A percentile compares a stretch with the other conserved stretches of the same genome.
Conservation (phyloP, 2,329 filamentous ascomycete species). For the Fusarium lateritium region DNA sequence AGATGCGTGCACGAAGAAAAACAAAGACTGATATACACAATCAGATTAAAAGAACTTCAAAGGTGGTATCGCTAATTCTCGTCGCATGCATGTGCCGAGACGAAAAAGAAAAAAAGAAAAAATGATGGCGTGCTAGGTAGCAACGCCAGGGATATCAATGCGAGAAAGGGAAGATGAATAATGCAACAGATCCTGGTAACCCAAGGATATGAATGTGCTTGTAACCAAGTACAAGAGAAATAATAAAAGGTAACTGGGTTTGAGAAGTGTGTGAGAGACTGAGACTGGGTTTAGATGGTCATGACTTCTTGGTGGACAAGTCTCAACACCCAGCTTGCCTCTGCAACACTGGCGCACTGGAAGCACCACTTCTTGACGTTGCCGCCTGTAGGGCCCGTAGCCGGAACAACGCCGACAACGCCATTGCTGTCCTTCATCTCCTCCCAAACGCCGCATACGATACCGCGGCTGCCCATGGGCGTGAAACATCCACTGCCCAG, state of each 20-base stretch:
- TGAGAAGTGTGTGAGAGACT: neutral
- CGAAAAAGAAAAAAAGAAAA: slow-evolving; percentile 12
- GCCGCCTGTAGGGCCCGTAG: slow-evolving; percentile 66
- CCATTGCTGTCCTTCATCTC: slow-evolving; percentile 76
- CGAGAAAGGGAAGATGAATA: slow-evolving; percentile 17
- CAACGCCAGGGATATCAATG: slow-evolving; percentile 48
- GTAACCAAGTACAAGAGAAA: slow-evolving; percentile 24
- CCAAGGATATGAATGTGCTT: slow-evolving; percentile 16
- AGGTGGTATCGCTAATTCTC: slow-evolving; percentile 42
- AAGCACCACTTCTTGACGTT: slow-evolving; percentile 76
- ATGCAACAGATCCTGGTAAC: slow-evolving; percentile 17
- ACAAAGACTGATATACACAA: slow-evolving; percentile 32
- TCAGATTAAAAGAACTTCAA: slow-evolving; percentile 29
- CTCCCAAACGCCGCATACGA: slow-evolving; percentile 91
- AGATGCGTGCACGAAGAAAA: slow-evolving; percentile 41
- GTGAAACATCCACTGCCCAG: slow-evolving; percentile 89
- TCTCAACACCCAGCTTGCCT: slow-evolving; percentile 70
- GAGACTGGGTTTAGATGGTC: slow-evolving; percentile 48
- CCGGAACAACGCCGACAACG: slow-evolving; percentile 66
- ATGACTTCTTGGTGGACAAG: slow-evolving; percentile 71
- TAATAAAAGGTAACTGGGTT: slow-evolving; percentile 6
- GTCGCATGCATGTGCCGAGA: slow-evolving; percentile 17
- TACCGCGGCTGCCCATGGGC: slow-evolving; percentile 84
- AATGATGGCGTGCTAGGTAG: slow-evolving; percentile 29
- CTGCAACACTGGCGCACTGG: slow-evolving; percentile 67